Percentiles rank a stretch among this genome's conserved stretches.
These are phyloP conservation scores for Patellifolia procumbens DNA, from an alignment of 179 eudicot genomes.

Conservation along the genomic window DNA sequence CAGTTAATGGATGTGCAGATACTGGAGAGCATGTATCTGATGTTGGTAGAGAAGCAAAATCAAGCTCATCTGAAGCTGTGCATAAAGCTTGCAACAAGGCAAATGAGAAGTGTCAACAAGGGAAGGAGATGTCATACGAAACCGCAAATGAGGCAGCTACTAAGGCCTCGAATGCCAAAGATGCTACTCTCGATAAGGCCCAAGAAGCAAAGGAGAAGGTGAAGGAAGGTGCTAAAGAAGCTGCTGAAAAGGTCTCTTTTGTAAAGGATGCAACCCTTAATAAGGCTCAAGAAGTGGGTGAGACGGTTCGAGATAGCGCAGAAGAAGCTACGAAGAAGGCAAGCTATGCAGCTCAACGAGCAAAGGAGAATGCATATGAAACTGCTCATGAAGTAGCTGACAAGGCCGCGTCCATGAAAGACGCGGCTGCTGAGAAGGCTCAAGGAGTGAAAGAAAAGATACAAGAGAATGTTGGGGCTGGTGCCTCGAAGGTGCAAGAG, in stretches of 20 bases:
- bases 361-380: not conserved
- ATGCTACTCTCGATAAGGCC: not conserved
- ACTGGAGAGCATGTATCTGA: not conserved
- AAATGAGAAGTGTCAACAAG: not conserved
- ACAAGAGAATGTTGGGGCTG: too few relatives aligned
- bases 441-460: not conserved
- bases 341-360: not conserved
- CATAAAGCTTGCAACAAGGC: not conserved
- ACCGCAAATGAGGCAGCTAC: not conserved
- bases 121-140: not conserved
- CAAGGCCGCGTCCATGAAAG: not conserved
- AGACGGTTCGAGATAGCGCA: not conserved
- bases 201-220: not conserved
- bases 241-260: not conserved
- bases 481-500: not conserved
- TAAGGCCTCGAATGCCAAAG: not conserved
- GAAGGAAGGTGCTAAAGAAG: not conserved
- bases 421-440: not conserved
- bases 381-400: not conserved
- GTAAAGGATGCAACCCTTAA: not conserved
- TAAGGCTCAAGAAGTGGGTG: not conserved
- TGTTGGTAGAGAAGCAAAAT: not conserved
- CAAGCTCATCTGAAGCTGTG: not conserved
- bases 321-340: not conserved
- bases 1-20: not conserved